These are phyloP conservation scores for Alternaria longipes DNA, from an alignment of 2,329 filamentous ascomycete species.

Conservation along the genomic window DNA sequence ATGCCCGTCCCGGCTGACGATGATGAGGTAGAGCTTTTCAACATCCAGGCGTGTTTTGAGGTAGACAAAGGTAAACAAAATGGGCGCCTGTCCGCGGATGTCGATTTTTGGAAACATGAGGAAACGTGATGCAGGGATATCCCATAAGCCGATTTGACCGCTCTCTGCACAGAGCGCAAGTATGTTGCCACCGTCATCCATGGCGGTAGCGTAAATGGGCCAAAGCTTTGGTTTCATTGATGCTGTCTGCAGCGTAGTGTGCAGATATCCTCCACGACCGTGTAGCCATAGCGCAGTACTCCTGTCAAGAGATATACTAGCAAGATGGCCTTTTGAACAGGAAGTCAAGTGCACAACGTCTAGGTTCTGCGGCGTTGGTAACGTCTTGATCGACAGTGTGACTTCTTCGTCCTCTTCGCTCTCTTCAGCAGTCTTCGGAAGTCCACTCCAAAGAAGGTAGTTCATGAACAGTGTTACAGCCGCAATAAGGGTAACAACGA, in stretches of 20 bases:
- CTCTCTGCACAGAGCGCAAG: conserved; percentile 71
- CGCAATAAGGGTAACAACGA: conserved; percentile 69
- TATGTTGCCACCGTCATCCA: conserved; percentile 71
- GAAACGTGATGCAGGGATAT: conserved; percentile 66
- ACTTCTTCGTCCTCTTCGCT: conserved; percentile 58
- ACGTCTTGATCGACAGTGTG: conserved; percentile 67
- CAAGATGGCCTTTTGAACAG: conserved; percentile 70
- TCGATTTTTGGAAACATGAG: conserved; percentile 62
- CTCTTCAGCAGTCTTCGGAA: conserved; percentile 55
- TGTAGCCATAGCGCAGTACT: conserved; percentile 69
- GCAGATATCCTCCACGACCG: conserved; percentile 40
- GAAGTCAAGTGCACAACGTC: conserved; percentile 73
- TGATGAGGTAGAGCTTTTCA: conserved; percentile 58
- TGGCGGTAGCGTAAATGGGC: conserved; percentile 67
- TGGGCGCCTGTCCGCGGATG: conserved; percentile 66
- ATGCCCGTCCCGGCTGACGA: conserved; percentile 71
- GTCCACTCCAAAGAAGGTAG: conserved; percentile 74
- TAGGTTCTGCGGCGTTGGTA: conserved; percentile 71
- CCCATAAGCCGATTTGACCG: conserved; percentile 70
- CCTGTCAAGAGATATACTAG: conserved; percentile 76
- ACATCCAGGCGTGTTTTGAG: conserved; percentile 39
- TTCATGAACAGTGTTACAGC: conserved; percentile 76
- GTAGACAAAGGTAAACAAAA: conserved; percentile 67
- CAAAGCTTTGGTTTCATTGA: conserved; percentile 49
- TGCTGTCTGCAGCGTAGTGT: conserved; percentile 43